These are phyloP conservation scores for Trapa incisa DNA, from an alignment of 345 rosid species.

Conservation along the genomic window DNA sequence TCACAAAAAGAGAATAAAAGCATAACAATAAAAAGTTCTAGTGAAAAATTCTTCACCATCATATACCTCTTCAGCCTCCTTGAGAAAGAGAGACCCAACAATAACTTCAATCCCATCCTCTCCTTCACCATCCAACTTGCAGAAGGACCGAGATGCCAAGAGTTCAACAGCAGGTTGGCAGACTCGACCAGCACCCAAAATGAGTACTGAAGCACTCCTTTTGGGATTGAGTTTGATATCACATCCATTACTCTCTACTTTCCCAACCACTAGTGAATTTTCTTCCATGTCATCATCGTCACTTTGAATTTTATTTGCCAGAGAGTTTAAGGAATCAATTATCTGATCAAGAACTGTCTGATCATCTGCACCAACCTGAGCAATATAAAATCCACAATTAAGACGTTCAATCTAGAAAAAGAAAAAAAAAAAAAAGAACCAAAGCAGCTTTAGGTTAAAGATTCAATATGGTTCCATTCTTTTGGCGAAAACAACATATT, in stretches of 20 bases:
- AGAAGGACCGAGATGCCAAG: slow-evolving; percentile 48
- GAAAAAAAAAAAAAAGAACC: not conserved
- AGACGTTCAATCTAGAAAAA: not conserved
- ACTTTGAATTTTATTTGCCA: slow-evolving; percentile 49
- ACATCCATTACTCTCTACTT: slow-evolving; percentile 31
- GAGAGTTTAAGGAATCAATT: slow-evolving; percentile 67
- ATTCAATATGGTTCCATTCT: not conserved
- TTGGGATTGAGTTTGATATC: slow-evolving; percentile 21
- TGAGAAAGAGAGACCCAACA: slow-evolving; percentile 77
- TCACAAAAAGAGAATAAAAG: not conserved
- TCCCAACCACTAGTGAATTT: slow-evolving; percentile 40
- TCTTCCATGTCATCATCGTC: slow-evolving; percentile 23
- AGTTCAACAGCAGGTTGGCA: slow-evolving; percentile 78
- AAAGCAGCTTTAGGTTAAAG: not conserved
- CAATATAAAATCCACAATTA: slow-evolving; percentile 11
- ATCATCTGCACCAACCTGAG: slow-evolving; percentile 84
- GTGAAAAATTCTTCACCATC: not conserved
- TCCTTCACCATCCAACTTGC: slow-evolving; percentile 28
- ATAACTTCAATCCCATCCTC: slow-evolving; percentile 44
- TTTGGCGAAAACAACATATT: not conserved
- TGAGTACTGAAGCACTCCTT: slow-evolving; percentile 43
- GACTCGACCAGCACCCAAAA: slow-evolving; percentile 91
- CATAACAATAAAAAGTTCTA: not conserved
- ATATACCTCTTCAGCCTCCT: slow-evolving; percentile 87
- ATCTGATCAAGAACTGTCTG: slow-evolving; percentile 65